phyloP scores from a whole-genome alignment of 2,329 filamentous ascomycete genomes.

The Talaromyces verruculosus region DNA sequence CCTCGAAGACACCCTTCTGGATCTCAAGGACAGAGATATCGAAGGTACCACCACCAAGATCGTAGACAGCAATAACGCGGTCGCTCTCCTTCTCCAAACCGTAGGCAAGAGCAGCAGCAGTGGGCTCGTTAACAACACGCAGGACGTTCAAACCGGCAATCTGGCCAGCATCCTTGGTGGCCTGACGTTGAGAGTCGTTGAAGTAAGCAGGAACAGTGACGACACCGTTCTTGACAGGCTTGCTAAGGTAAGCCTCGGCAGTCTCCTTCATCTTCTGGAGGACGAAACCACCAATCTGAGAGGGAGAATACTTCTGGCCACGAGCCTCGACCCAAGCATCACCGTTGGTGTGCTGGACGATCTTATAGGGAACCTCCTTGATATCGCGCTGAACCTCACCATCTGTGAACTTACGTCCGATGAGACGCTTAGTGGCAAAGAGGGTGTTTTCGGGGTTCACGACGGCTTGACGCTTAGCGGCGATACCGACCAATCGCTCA shows the following conservation, averaged over 20 bases:
- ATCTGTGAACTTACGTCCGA: slow-evolving; percentile 95
- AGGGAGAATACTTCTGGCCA: slow-evolving; percentile 93
- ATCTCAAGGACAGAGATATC: slow-evolving; percentile 98
- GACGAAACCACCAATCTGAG: slow-evolving; percentile 96
- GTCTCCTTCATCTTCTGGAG: slow-evolving; percentile 99
- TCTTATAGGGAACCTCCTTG: slow-evolving; percentile 98
- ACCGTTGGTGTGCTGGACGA: slow-evolving; percentile 93
- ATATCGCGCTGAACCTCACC: slow-evolving; percentile 93
- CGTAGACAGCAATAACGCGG: slow-evolving; percentile 89
- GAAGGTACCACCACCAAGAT: slow-evolving; percentile 97
- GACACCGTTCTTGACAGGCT: slow-evolving; percentile 90
- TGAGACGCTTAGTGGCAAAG: slow-evolving; percentile 97
- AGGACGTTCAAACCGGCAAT: slow-evolving; percentile 95
- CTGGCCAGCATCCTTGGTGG: slow-evolving; percentile 96
- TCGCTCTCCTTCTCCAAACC: slow-evolving; percentile 94
- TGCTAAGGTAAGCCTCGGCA: slow-evolving; percentile 87
- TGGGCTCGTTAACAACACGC: slow-evolving; percentile 97
- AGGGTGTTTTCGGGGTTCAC: slow-evolving; percentile 98
- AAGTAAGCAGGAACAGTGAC: slow-evolving; percentile 98
- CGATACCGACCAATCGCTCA: slow-evolving; percentile 93
- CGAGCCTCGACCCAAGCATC: slow-evolving; percentile 95
- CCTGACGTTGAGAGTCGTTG: slow-evolving; percentile 97
- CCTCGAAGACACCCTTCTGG: slow-evolving; percentile 96
- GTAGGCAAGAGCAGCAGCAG: slow-evolving; percentile 91
- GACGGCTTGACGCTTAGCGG: slow-evolving; percentile 95